Evolutionary conservation across 768 basidiomycete genomes (phyloP), one percentile per base, ranked within the genome.

Genomic region (Macrolepiota fuliginosa): DNA sequence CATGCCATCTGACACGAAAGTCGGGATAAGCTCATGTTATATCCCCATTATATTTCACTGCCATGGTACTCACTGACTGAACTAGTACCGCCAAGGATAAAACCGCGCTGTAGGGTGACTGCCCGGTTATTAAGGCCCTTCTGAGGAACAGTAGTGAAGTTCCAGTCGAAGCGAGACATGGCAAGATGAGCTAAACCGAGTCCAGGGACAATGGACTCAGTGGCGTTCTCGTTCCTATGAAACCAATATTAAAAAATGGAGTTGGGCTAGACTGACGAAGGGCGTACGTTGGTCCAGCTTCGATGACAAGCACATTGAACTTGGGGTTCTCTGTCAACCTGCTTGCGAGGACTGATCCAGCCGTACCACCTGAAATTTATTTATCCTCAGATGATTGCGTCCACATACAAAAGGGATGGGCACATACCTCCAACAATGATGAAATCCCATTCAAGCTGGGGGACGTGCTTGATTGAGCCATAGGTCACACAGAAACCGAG

Each of bases 1-100:
- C 74, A 73, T 75, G 42, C 39, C 53, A 59, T 58, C 58, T 63
- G 13, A 19, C 1, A n/a, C 17, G n/a, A 5, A 15, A n/a, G 10
- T 17, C 17, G 1, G 17, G 4, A 12, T 35, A 29, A 11, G 6
- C 54, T 58, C 71, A 71, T 49, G 19, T n/a, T n/a, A 47, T 7
- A 32, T 32, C 29, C 13, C 27, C 37, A 11, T 37, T 37, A 5
- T 13, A 19, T 32, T 32, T 32, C 39, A 52, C 9, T 19, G 32
- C 15, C n/a, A 15, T 17, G 13, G n/a, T 29, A 66, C 72, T 45
- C 50, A 76, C 74, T 77, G 58, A 72, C 64, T 3, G 72, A 72
- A 35, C 68, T 73, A 32, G 62, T 66, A 1, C 76, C 76, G 7
- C 76, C 76, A 0, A 78, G 67, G 11, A 75, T 63, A 39, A 65